Conservation (phyloP, 1,284 basidiomycete species). For the Puccinia coronata region DNA sequence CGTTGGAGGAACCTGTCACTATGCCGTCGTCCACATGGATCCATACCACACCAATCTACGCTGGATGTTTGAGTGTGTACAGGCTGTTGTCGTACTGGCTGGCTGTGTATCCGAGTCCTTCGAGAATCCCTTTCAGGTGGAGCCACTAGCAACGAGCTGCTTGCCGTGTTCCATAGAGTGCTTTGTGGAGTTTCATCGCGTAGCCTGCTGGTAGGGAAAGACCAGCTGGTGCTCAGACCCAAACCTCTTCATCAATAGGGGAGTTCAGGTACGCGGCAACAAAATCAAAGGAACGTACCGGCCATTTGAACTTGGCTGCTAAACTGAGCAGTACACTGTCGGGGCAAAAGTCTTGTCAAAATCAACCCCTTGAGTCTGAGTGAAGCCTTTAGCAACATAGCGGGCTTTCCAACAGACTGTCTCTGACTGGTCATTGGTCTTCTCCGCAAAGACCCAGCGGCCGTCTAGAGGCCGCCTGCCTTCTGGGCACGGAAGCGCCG, state of each 20-base stretch:
- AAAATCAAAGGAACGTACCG: slow-evolving; percentile 24
- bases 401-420: background rate
- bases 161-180: too few relatives aligned
- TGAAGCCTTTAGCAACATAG: slow-evolving; percentile 5
- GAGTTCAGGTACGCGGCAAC: slow-evolving; percentile 16
- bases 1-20: background rate
- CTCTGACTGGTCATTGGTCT: background rate
- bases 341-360: slow-evolving; percentile 4
- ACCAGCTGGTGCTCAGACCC: background rate
- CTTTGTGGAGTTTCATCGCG: too few relatives aligned
- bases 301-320: slow-evolving; percentile 3
- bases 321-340: background rate
- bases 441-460: slow-evolving; percentile 16
- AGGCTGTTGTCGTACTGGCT: too few relatives aligned
- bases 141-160: slow-evolving; percentile 14
- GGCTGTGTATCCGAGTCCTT: too few relatives aligned
- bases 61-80: background rate
- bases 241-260: slow-evolving; percentile 19
- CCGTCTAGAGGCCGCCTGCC: background rate
- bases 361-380: too few relatives aligned
- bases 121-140: too few relatives aligned
- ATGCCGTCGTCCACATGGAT: slow-evolving; percentile 20
- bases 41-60: background rate
- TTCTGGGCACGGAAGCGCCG: background rate
- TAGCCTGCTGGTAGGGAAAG: too few relatives aligned